Evolutionary conservation across 768 basidiomycete genomes (phyloP), one percentile per base, ranked within the genome.

Genomic region (Porpolomopsis calyptriformis): DNA sequence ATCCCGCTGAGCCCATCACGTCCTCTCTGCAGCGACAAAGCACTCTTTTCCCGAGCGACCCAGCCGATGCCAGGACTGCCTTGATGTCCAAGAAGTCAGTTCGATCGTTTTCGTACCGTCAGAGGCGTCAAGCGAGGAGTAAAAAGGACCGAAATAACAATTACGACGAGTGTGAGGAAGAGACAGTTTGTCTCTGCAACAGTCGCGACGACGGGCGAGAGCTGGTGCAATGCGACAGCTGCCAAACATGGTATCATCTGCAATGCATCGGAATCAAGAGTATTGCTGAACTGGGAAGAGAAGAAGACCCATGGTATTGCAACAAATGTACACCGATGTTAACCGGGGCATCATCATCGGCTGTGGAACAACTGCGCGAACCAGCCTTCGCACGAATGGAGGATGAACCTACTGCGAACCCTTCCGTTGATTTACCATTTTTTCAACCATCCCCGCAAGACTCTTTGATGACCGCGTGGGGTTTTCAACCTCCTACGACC

Each of bases 221-320:
- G 48, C 69, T 85, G 38, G 88, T 90, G 25, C 87, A 88, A 55
- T 91, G 87, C 53, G 86, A 90, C 54, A 70, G 71, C 3, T 91
- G 87, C 59, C 69, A 76, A 57, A 79, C 69, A 12, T 91, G 87
- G 87, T 89, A 83, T 57, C 87, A 91, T 61, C 69, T 87, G 25
- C 64, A 76, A 36, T 91, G 87, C 60, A 79, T 90, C 29, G 86
- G 85, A 43, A 82, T 90, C 53, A 64, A 63, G 43, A 71, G 69
- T 53, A 71, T 77, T 26, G 62, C 71, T 9, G 78, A 86, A 43
- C 67, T 89, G 12, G 87, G 85, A 5, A 73, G 63, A 40, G 84
- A 85, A 56, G 83, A 87, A 53, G 85, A 87, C 53, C 77, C 77
- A 1, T 91, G 87, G 86, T 90, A 73, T 60, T 83, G 85, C 61